phyloP scores from a whole-genome alignment of 208 protist species.

The Wallacemonas sp. region DNA sequence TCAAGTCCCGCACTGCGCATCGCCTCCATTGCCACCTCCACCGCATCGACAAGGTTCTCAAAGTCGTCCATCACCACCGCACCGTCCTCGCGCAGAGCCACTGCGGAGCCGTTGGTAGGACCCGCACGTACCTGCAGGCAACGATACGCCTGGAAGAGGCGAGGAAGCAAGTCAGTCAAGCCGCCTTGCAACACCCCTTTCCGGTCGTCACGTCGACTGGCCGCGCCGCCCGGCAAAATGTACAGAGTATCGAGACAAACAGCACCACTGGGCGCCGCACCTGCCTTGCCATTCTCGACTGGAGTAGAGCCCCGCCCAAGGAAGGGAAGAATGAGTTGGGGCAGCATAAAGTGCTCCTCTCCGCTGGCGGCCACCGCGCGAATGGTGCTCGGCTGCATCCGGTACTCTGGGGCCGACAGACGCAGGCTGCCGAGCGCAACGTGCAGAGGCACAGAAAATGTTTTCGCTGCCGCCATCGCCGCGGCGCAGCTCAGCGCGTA shows the following conservation, averaged over 20 bases:
- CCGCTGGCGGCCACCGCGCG: neutral
- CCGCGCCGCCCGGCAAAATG: neutral
- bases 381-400: neutral
- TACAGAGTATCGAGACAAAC: conserved; percentile 16
- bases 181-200: neutral
- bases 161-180: neutral
- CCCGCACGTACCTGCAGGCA: conserved; percentile 11
- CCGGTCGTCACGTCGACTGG: neutral
- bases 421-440: neutral
- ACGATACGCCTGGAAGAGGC: conserved; percentile 9
- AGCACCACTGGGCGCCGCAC: conserved; percentile 14
- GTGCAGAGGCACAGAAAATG: conserved; percentile 30
- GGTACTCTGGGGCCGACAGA: neutral
- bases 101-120: neutral
- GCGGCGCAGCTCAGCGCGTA: conserved; percentile 62
- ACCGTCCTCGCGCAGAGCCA: conserved; percentile 18
- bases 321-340: conserved; percentile 37
- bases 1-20: conserved; percentile 29
- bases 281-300: conserved; percentile 13
- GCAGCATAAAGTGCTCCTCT: conserved; percentile 21
- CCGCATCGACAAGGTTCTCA: conserved; percentile 39
- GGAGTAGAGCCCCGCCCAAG: conserved; percentile 19
- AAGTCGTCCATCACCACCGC: conserved; percentile 41
- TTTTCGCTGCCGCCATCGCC: conserved; percentile 38
- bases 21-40: conserved; percentile 31